A percentile compares a stretch with the other conserved stretches of the same genome.
Conservation (phyloP, 2,329 filamentous ascomycete species). For the Aplosporella prunicola region DNA sequence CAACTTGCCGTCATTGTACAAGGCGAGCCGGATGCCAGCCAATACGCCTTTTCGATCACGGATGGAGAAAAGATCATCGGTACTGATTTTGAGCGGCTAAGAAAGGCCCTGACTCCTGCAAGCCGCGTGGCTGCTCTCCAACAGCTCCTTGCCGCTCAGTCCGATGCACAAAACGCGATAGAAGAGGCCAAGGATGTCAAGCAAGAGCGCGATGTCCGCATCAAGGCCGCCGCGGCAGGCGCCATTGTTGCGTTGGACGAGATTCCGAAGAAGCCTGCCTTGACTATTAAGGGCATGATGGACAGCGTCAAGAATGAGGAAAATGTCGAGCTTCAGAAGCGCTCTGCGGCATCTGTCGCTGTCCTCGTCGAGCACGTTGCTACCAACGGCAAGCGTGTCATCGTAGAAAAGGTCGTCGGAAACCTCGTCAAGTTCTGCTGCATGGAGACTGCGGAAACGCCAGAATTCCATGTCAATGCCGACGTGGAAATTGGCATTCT, state of each 20-base stretch:
- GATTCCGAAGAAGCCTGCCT: slow-evolving; percentile 85
- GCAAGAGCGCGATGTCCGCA: slow-evolving; percentile 71
- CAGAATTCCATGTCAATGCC: slow-evolving; percentile 82
- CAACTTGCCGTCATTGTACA: slow-evolving; percentile 83
- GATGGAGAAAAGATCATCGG: slow-evolving; percentile 82
- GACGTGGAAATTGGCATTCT: slow-evolving; percentile 70
- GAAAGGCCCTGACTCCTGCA: slow-evolving; percentile 78
- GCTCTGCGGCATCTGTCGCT: slow-evolving; percentile 77
- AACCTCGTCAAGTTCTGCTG: slow-evolving; percentile 97
- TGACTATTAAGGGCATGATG: slow-evolving; percentile 94
- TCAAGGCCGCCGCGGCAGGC: slow-evolving; percentile 77
- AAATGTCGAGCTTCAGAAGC: slow-evolving; percentile 75
- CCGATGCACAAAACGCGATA: slow-evolving; percentile 61
- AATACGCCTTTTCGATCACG: slow-evolving; percentile 78
- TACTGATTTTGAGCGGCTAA: slow-evolving; percentile 78
- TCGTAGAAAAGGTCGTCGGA: slow-evolving; percentile 90
- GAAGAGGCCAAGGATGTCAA: slow-evolving; percentile 72
- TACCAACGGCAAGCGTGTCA: slow-evolving; percentile 65
- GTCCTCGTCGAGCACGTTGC: slow-evolving; percentile 81
- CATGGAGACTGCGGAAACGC: slow-evolving; percentile 93
- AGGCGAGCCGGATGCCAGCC: slow-evolving; percentile 82
- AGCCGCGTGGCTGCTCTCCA: slow-evolving; percentile 77
- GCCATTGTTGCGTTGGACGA: slow-evolving; percentile 80
- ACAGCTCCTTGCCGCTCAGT: slow-evolving; percentile 67
- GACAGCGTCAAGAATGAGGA: slow-evolving; percentile 95